phyloP scores from a whole-genome alignment of 2,329 filamentous ascomycete genomes.

The Trichoderma endophyticum region DNA sequence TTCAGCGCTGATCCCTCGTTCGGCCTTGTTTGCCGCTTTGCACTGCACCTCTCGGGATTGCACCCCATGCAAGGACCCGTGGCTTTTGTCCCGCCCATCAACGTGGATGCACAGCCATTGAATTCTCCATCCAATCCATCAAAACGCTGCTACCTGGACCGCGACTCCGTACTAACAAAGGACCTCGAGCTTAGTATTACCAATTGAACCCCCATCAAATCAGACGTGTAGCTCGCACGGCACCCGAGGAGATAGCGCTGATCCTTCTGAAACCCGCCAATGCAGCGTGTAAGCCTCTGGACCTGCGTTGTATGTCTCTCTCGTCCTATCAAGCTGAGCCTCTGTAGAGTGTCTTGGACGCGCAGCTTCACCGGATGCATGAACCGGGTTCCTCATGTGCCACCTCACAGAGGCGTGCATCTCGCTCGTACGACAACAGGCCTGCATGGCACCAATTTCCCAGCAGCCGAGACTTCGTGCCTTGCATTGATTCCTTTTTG shows the following conservation, averaged over 20 bases:
- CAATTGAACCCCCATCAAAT: neutral
- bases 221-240: neutral
- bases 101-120: neutral
- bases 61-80: conserved; percentile 16
- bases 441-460: conserved; percentile 13
- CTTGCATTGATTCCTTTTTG: neutral
- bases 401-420: neutral
- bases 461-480: neutral
- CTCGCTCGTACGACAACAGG: neutral
- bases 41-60: conserved; percentile 5
- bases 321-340: neutral
- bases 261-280: neutral
- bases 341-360: neutral
- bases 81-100: conserved; percentile 9
- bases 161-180: neutral
- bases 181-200: neutral
- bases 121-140: neutral
- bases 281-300: neutral
- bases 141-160: neutral
- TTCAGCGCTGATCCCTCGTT: neutral
- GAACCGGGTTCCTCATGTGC: neutral
- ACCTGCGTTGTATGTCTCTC: neutral
- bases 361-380: conserved; percentile 17
- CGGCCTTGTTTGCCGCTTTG: neutral
- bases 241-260: neutral